These are phyloP conservation scores for Lomentospora prolificans DNA, from an alignment of 2,329 filamentous ascomycete genomes.

Conservation along the genomic window DNA sequence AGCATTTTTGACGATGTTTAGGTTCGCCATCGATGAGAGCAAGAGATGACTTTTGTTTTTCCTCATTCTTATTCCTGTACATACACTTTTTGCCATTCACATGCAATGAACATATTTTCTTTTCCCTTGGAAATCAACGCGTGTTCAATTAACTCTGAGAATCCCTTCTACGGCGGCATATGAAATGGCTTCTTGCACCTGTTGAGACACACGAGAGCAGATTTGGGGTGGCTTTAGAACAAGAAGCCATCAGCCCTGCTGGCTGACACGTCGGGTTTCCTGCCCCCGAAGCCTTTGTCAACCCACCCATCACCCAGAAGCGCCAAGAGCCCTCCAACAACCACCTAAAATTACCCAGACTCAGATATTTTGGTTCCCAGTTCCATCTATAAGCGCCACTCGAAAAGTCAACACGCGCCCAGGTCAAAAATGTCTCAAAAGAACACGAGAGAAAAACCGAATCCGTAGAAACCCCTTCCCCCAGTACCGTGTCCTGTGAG, in stretches of 20 bases:
- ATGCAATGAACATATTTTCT: background rate
- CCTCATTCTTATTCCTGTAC: conserved; percentile 4
- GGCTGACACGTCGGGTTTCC: too few relatives aligned
- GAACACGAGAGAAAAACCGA: background rate
- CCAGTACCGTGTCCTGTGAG: too few relatives aligned
- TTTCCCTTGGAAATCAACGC: background rate
- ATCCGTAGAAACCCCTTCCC: background rate
- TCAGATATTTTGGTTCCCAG: background rate
- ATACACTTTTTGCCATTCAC: conserved; percentile 1
- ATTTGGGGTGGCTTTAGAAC: too few relatives aligned
- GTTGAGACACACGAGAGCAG: too few relatives aligned
- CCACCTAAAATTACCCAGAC: background rate
- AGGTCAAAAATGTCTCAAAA: background rate
- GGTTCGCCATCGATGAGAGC: too few relatives aligned
- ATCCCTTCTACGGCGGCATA: background rate
- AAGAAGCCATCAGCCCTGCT: too few relatives aligned
- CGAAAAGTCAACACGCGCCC: background rate
- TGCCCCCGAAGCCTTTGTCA: too few relatives aligned
- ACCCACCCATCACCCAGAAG: background rate
- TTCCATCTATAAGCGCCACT: background rate
- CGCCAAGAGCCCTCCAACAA: background rate
- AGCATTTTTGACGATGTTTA: too few relatives aligned
- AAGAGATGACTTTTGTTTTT: background rate
- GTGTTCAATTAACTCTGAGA: background rate
- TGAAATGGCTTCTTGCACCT: too few relatives aligned